A percentile compares a stretch with the other conserved stretches of the same genome.
These are phyloP conservation scores for Metschnikowia kofuensis DNA, from an alignment of 805 yeast genomes.

Conservation along the genomic window DNA sequence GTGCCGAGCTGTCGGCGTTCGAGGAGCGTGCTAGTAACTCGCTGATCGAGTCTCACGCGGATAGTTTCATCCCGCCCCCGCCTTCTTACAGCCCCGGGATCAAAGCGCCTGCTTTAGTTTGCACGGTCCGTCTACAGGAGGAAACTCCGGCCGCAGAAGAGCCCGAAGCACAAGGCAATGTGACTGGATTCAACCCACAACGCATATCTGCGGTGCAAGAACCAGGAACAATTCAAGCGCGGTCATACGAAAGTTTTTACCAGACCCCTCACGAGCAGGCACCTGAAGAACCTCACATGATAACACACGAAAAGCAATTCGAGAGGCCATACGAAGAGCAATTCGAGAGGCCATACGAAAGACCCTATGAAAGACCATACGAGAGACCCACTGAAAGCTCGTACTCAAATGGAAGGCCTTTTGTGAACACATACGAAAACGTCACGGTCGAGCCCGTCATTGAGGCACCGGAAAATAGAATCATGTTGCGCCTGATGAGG, in stretches of 20 bases:
- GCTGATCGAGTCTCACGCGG: background rate
- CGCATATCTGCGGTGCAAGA: no score
- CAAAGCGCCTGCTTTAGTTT: background rate
- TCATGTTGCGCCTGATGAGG: background rate
- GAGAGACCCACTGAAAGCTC: background rate
- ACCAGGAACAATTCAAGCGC: no score
- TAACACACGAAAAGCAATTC: no score
- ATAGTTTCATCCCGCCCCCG: background rate
- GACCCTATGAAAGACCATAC: background rate
- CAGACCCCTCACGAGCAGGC: no score
- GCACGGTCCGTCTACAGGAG: background rate
- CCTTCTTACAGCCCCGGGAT: background rate
- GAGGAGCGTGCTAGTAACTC: background rate
- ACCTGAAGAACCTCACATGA: no score
- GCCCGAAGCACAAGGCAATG: background rate
- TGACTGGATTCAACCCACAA: no score
- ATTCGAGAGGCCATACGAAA: background rate
- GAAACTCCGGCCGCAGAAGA: background rate
- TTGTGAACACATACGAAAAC: background rate
- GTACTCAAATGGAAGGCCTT: background rate
- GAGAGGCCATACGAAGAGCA: background rate
- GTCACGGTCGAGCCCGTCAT: background rate
- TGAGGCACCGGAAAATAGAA: background rate
- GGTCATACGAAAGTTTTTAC: no score
- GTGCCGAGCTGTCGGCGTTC: background rate